These are phyloP conservation scores for Gossypium lobatum DNA, from an alignment of 441 rosid genomes.

Conservation along the genomic window DNA sequence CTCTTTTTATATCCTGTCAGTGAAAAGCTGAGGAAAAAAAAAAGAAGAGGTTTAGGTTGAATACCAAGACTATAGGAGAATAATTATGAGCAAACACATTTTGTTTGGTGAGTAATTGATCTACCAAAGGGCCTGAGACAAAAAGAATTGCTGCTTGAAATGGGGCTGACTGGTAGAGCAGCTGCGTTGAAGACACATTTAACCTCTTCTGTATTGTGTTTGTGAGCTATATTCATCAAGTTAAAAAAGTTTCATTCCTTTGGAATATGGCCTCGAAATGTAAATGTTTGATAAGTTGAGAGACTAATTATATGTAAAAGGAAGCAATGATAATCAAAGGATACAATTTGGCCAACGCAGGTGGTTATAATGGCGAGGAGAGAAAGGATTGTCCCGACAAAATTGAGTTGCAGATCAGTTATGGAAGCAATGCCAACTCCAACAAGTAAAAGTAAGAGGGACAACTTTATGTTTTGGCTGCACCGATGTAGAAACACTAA, in stretches of 20 bases:
- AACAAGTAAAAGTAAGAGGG: conserved; percentile 60
- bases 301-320: background rate
- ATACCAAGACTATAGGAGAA: conserved; percentile 68
- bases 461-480: conserved; percentile 76
- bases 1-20: background rate
- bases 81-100: conserved; percentile 82
- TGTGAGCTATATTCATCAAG: conserved; percentile 58
- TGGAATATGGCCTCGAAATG: background rate
- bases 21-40: background rate
- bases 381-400: conserved; percentile 71
- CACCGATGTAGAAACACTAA: conserved; percentile 12
- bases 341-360: conserved; percentile 95
- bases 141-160: conserved; percentile 92
- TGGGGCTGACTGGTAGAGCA: conserved; percentile 92
- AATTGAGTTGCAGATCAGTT: conserved; percentile 93
- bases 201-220: conserved; percentile 91
- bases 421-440: conserved; percentile 95
- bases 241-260: conserved; percentile 16
- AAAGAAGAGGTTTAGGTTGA: background rate
- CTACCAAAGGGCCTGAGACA: conserved; percentile 88
- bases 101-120: conserved; percentile 70
- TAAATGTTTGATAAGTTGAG: background rate
- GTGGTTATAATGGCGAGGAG: conserved; percentile 82
- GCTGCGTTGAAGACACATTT: conserved; percentile 91
- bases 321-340: conserved; percentile 17